Conservation (phyloP, 306 rosid species). For the Lathyrus aphaca region DNA sequence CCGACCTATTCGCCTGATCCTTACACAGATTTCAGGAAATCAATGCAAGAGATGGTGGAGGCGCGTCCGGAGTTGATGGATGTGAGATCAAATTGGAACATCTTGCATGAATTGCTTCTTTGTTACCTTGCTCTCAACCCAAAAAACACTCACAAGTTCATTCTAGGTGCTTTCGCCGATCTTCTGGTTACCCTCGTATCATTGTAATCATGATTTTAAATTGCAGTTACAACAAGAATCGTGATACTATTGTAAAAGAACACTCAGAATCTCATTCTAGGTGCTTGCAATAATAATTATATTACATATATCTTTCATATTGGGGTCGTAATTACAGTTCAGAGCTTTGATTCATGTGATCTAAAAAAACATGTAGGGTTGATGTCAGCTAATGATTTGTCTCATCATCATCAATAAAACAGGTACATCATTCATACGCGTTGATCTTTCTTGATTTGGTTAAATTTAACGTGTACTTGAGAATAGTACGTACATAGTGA, state of each 20-base stretch:
- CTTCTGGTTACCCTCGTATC: slow-evolving; percentile 64
- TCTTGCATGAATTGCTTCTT: slow-evolving; percentile 76
- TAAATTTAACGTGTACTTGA: neutral
- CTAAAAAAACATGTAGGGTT: slow-evolving; percentile 26
- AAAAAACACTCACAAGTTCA: slow-evolving; percentile 75
- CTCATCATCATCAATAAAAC: slow-evolving; percentile 26
- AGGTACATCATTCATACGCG: slow-evolving; percentile 18
- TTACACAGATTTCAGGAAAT: slow-evolving; percentile 72
- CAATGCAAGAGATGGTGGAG: slow-evolving; percentile 98
- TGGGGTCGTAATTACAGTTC: neutral
- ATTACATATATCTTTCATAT: neutral
- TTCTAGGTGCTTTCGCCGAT: slow-evolving; percentile 79
- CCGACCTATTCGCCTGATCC: slow-evolving; percentile 86
- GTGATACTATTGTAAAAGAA: too few relatives aligned
- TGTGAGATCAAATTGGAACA: slow-evolving; percentile 68
- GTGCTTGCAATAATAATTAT: too few relatives aligned
- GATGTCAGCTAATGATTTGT: slow-evolving; percentile 37
- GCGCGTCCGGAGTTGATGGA: slow-evolving; percentile 65
- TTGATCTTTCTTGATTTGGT: slow-evolving; percentile 28
- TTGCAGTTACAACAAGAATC: neutral
- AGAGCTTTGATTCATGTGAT: too few relatives aligned
- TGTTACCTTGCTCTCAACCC: slow-evolving; percentile 88
- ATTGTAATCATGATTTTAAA: slow-evolving; percentile 28
- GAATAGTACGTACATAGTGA: neutral
- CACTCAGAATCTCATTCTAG: slow-evolving; percentile 75